phyloP scores from a whole-genome alignment of 1,139 yeast genomes.

The Protomyces gravidus region DNA sequence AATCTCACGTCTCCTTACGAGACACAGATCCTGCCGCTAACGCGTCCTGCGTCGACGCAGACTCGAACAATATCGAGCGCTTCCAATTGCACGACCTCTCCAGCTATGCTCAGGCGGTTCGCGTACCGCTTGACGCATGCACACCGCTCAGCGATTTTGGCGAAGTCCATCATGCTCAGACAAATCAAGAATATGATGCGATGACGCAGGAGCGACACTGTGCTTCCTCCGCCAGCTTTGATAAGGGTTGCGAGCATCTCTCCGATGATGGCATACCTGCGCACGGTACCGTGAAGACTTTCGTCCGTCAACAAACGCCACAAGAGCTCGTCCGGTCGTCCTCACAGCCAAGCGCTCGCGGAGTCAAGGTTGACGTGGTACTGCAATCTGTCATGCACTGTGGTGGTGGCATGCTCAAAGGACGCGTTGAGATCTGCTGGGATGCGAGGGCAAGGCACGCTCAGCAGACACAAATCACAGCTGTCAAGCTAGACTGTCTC shows the following conservation, averaged over 20 bases:
- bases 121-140: too few species aligned
- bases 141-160: too few species aligned
- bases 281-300: conserved; percentile 15
- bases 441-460: conserved; percentile 6
- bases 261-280: too few species aligned
- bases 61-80: too few species aligned
- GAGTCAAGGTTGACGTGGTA: conserved; percentile 8
- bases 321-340: conserved; percentile 11
- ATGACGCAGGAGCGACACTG: too few species aligned
- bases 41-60: not conserved
- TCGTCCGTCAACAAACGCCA: conserved; percentile 20
- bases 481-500: conserved; percentile 15
- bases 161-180: too few species aligned
- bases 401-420: conserved; percentile 22
- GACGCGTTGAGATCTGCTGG: conserved; percentile 1
- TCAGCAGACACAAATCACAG: conserved; percentile 7
- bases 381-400: conserved; percentile 6
- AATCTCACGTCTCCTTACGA: too few species aligned
- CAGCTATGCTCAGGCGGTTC: too few species aligned
- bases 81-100: not conserved
- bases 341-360: conserved; percentile 3
- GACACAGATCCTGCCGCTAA: too few species aligned
- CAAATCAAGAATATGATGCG: too few species aligned
- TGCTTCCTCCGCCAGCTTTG: too few species aligned
- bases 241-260: not conserved